phyloP scores from a whole-genome alignment of 805 yeast genomes.

The Lachancea mirantina region DNA sequence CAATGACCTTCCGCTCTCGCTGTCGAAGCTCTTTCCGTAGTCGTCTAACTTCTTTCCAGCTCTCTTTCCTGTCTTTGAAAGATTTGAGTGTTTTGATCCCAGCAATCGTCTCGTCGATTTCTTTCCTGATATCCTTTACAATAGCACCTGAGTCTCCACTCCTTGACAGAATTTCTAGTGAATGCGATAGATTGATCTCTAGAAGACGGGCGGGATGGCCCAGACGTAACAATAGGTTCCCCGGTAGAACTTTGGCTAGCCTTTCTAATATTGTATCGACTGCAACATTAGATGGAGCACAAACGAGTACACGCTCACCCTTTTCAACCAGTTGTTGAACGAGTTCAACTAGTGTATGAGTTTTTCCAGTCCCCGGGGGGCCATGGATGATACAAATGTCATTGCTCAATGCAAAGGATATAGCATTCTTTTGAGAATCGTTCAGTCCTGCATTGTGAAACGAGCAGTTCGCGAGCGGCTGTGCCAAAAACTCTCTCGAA shows the following conservation, averaged over 20 bases:
- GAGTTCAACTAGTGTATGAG: constrained; percentile 76
- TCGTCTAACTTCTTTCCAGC: constrained; percentile 62
- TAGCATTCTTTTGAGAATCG: constrained; percentile 66
- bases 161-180: constrained; percentile 65
- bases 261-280: constrained; percentile 89
- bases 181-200: constrained; percentile 54
- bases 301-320: constrained; percentile 62
- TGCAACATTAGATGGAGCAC: constrained; percentile 91
- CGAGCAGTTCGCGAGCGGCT: constrained; percentile 7
- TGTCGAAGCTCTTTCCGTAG: constrained; percentile 61
- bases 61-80: constrained; percentile 55
- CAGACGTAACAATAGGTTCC: constrained; percentile 57
- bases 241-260: constrained; percentile 39
- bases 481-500: constrained; percentile 13
- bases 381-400: constrained; percentile 61
- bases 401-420: constrained; percentile 54
- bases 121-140: constrained; percentile 58
- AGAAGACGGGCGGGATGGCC: constrained; percentile 92
- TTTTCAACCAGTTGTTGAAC: constrained; percentile 59
- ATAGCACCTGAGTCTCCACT: constrained; percentile 52
- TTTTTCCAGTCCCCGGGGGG: constrained; percentile 78
- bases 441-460: constrained; percentile 34
- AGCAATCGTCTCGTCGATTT: constrained; percentile 55
- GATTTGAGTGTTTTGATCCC: constrained; percentile 54
- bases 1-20: constrained; percentile 58